Evolutionary conservation across 108 stramenopile species (phyloP).

Genomic region (Fistulifera solaris): DNA sequence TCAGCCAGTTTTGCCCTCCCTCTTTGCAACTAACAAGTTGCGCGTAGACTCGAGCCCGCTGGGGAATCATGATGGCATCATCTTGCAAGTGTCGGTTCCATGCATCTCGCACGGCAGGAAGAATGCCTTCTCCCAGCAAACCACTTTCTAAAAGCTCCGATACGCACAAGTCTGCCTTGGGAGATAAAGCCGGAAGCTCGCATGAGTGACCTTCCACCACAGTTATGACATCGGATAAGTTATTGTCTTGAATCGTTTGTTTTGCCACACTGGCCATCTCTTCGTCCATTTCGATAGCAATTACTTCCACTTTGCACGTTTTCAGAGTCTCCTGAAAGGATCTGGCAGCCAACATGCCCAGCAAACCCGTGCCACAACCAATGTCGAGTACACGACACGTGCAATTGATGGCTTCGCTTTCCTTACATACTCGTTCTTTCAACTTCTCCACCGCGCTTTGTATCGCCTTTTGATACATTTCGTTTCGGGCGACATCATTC

Average conservation of each 20-base stretch:
- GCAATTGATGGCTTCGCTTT: slow-evolving; percentile 4
- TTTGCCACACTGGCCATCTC: slow-evolving; percentile 65
- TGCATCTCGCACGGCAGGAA: slow-evolving; percentile 70
- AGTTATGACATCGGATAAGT: slow-evolving; percentile 15
- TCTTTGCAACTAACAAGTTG: slow-evolving; percentile 30
- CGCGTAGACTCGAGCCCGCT: slow-evolving; percentile 52
- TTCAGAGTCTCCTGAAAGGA: neutral
- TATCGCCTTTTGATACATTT: slow-evolving; percentile 52
- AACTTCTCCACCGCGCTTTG: slow-evolving; percentile 24
- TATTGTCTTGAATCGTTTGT: slow-evolving; percentile 40
- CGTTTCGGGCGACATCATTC: slow-evolving; percentile 61
- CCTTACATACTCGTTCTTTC: neutral
- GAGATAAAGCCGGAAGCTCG: slow-evolving; percentile 20
- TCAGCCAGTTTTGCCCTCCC: neutral
- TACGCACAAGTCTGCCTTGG: slow-evolving; percentile 43
- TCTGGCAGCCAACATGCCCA: slow-evolving; percentile 58
- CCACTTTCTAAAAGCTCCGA: slow-evolving; percentile 78
- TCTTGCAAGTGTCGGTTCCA: slow-evolving; percentile 37
- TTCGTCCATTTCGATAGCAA: slow-evolving; percentile 67
- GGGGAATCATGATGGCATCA: slow-evolving; percentile 59
- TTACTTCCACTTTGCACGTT: slow-evolving; percentile 19
- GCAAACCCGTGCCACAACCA: slow-evolving; percentile 69
- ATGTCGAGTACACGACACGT: slow-evolving; percentile 52
- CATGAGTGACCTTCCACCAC: slow-evolving; percentile 62
- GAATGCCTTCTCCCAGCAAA: slow-evolving; percentile 67